These are phyloP conservation scores for Torulaspora pretoriensis DNA, from an alignment of 1,139 yeast species.

Conservation along the genomic window DNA sequence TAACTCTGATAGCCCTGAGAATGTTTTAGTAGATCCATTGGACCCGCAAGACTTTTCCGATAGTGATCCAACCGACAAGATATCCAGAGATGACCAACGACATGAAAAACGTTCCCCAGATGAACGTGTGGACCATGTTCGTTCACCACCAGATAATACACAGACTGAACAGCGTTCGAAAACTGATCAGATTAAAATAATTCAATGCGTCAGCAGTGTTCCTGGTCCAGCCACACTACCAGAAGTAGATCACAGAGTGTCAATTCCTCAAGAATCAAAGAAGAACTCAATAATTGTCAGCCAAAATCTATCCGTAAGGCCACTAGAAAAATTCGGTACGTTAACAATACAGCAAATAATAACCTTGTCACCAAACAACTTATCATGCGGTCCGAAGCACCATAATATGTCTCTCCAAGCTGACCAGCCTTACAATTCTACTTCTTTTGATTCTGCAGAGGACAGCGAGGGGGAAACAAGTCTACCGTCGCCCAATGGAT, in stretches of 20 bases:
- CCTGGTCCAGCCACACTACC: neutral
- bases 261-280: conserved; percentile 1
- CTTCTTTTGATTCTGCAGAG: conserved; percentile 3
- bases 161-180: neutral
- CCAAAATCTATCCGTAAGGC: conserved; percentile 1
- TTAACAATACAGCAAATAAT: conserved; percentile 5
- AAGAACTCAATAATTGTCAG: neutral
- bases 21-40: neutral
- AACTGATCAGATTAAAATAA: neutral
- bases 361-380: neutral
- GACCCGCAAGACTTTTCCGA: neutral
- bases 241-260: conserved; percentile 3
- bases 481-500: neutral
- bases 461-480: neutral
- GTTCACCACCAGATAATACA: neutral
- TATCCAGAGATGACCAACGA: neutral
- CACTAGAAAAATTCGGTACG: conserved; percentile 3
- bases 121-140: neutral
- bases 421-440: neutral
- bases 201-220: neutral
- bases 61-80: neutral
- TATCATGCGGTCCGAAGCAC: neutral
- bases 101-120: neutral
- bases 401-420: conserved; percentile 6
- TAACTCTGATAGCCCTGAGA: neutral